Percentiles rank a stretch among this genome's conserved stretches.
These are phyloP conservation scores for Cytospora chrysosperma DNA, from an alignment of 2,329 filamentous ascomycete genomes.

Conservation along the genomic window DNA sequence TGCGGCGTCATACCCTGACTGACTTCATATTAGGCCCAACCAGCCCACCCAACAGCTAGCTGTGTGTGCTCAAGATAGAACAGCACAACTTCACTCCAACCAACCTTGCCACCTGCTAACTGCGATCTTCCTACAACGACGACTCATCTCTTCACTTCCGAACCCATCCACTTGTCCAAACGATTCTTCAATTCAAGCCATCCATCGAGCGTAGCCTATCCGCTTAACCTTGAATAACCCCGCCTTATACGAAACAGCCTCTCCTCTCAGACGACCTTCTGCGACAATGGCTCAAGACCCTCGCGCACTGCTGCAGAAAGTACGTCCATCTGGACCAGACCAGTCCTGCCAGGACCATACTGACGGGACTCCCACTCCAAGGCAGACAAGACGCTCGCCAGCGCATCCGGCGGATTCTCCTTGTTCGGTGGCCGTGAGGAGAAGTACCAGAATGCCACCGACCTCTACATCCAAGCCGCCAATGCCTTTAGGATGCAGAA, in stretches of 20 bases:
- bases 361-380: conserved; percentile 39
- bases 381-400: conserved; percentile 81
- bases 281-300: conserved; percentile 70
- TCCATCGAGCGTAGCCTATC: background rate
- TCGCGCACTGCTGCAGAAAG: conserved; percentile 75
- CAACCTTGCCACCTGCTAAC: background rate
- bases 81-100: background rate
- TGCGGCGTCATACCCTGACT: conserved; percentile 22
- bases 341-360: background rate
- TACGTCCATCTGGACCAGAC: conserved; percentile 37
- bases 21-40: conserved; percentile 11
- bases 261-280: background rate
- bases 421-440: conserved; percentile 85
- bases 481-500: conserved; percentile 91
- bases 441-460: conserved; percentile 86
- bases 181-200: too few relatives aligned
- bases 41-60: background rate
- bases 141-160: background rate
- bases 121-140: background rate
- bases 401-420: conserved; percentile 78
- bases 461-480: conserved; percentile 82
- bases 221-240: background rate
- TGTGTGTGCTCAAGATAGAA: conserved; percentile 7
- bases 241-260: background rate
- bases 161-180: too few relatives aligned